Evolutionary conservation across 805 yeast genomes (phyloP).

Genomic region (Scheffersomyces coipomensis): DNA sequence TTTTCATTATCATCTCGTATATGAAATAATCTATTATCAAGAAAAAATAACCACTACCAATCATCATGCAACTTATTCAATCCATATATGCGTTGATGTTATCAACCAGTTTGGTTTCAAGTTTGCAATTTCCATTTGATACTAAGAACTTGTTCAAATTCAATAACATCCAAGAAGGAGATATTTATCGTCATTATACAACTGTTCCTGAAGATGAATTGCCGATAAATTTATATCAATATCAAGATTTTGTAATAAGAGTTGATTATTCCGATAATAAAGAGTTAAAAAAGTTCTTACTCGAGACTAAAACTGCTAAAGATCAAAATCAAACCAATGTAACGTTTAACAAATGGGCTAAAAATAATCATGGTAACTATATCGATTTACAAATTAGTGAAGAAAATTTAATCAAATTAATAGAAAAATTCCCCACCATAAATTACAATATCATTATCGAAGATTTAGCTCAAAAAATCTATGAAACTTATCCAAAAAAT

Average conservation of each 20-base stretch:
- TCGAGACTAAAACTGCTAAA: not conserved
- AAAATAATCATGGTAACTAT: conserved; percentile 8
- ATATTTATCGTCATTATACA: conserved; percentile 26
- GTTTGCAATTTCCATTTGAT: conserved; percentile 4
- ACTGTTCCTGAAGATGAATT: conserved; percentile 20
- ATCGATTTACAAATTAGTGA: conserved; percentile 21
- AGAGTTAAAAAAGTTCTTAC: conserved; percentile 17
- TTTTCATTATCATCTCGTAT: too few species aligned
- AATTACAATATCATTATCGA: conserved; percentile 45
- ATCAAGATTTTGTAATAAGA: conserved; percentile 46
- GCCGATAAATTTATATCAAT: conserved; percentile 42
- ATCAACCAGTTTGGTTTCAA: not conserved
- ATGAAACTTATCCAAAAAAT: conserved; percentile 50
- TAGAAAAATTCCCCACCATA: conserved; percentile 17
- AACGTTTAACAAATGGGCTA: conserved; percentile 48
- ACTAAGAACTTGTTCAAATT: not conserved
- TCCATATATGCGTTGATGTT: not conserved
- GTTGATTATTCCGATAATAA: conserved; percentile 26
- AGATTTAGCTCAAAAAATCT: conserved; percentile 57
- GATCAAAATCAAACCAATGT: conserved; percentile 7
- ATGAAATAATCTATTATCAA: too few species aligned
- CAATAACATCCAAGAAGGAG: conserved; percentile 1
- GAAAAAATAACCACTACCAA: too few species aligned
- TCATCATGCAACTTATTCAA: too few species aligned
- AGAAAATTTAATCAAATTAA: conserved; percentile 18